Percentiles rank a stretch among this genome's conserved stretches.
Evolutionary conservation across 768 basidiomycete genomes (phyloP).

Genomic region (Antrodiella citrinella): DNA sequence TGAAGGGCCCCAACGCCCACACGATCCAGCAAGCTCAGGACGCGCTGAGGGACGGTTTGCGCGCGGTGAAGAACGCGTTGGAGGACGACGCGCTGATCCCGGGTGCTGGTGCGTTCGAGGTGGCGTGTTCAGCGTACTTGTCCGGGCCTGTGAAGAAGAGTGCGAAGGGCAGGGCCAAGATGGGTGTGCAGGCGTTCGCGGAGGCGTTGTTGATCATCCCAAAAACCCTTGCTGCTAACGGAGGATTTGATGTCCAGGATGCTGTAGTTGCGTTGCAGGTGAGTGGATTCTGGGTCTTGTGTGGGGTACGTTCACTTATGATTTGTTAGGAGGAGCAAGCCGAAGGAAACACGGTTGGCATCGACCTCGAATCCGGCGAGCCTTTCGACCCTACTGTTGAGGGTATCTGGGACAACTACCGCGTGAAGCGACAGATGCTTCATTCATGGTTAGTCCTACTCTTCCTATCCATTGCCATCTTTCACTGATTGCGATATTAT

Average conservation of each 20-base stretch:
- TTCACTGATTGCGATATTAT: slow-evolving; percentile 15
- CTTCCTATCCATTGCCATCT: slow-evolving; percentile 12
- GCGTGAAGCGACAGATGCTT: slow-evolving; percentile 98
- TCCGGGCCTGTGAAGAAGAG: slow-evolving; percentile 69
- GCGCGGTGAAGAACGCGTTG: slow-evolving; percentile 93
- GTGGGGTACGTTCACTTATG: slow-evolving; percentile 6
- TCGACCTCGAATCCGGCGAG: slow-evolving; percentile 90
- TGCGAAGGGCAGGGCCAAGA: slow-evolving; percentile 91
- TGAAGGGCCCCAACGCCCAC: slow-evolving; percentile 96
- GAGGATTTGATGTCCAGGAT: slow-evolving; percentile 96
- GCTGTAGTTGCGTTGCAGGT: slow-evolving; percentile 88
- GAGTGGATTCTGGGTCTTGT: slow-evolving; percentile 15
- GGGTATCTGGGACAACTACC: slow-evolving; percentile 98
- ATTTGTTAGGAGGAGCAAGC: slow-evolving; percentile 81
- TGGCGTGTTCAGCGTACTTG: slow-evolving; percentile 83
- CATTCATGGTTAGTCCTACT: slow-evolving; percentile 73
- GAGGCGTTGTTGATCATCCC: slow-evolving; percentile 93
- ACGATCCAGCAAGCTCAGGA: slow-evolving; percentile 96
- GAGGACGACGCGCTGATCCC: slow-evolving; percentile 87
- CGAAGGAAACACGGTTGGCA: slow-evolving; percentile 86
- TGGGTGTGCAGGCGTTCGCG: slow-evolving; percentile 96
- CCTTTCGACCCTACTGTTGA: slow-evolving; percentile 94
- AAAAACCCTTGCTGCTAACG: slow-evolving; percentile 93
- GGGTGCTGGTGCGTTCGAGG: slow-evolving; percentile 97
- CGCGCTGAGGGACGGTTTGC: slow-evolving; percentile 93